Evolutionary conservation across 2,329 filamentous ascomycete genomes (phyloP).

Genomic region (Arthrobotrys conoides): DNA sequence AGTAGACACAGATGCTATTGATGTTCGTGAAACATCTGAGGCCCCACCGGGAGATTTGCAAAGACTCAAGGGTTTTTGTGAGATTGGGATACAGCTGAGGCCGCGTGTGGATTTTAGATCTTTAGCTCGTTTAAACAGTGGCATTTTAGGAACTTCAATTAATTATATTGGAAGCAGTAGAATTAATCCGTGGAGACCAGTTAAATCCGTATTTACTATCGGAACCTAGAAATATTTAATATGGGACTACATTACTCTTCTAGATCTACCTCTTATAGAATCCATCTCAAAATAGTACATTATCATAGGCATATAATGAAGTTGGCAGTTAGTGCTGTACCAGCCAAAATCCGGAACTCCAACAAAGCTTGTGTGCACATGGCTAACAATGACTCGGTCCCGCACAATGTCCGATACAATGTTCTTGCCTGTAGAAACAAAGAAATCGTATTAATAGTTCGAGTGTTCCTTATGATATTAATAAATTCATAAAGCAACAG

Average conservation of each 20-base stretch:
- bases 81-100: constrained; percentile 2
- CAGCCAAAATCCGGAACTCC: not conserved
- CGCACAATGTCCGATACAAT: not conserved
- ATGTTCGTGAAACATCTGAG: constrained; percentile 13
- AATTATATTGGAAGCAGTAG: too few species aligned
- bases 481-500: not conserved
- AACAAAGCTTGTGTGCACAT: not conserved
- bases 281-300: too few species aligned
- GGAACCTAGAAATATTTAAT: not conserved
- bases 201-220: not conserved
- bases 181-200: too few species aligned
- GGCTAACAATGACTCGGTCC: not conserved
- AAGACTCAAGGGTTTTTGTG: not conserved
- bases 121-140: constrained; percentile 17
- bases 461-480: not conserved
- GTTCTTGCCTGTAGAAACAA: not conserved
- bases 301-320: too few species aligned
- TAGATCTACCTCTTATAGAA: too few species aligned
- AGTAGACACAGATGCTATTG: constrained; percentile 6
- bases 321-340: not conserved
- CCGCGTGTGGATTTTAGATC: not conserved
- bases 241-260: too few species aligned
- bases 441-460: not conserved
- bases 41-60: not conserved
- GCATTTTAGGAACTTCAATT: constrained; percentile 2